These are phyloP conservation scores for Xylaria sp. DNA, from an alignment of 2,329 filamentous ascomycete genomes.

Conservation along the genomic window DNA sequence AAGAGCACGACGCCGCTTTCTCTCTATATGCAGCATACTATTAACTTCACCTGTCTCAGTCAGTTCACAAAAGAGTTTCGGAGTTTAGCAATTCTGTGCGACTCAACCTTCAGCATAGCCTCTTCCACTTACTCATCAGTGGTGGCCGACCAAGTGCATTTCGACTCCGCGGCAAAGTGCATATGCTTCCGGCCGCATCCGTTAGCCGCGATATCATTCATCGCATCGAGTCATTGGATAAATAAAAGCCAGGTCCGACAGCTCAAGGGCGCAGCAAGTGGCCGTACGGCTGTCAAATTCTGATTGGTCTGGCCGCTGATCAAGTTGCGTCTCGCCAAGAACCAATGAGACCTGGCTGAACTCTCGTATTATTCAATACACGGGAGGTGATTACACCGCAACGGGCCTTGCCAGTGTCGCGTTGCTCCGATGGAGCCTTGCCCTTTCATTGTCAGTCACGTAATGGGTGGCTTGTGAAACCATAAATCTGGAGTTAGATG, in stretches of 20 bases:
- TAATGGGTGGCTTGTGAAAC: constrained; percentile 6
- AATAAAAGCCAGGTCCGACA: not conserved
- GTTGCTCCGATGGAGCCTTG: not conserved
- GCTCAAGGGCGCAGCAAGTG: not conserved
- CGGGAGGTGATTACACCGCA: no score
- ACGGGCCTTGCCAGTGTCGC: constrained; percentile 10
- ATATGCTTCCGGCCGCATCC: not conserved
- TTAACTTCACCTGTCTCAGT: not conserved
- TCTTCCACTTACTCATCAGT: not conserved
- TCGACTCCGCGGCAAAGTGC: constrained; percentile 10
- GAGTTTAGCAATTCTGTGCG: constrained; percentile 6
- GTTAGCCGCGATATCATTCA: not conserved
- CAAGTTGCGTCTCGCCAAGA: constrained; percentile 7
- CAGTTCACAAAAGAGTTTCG: constrained; percentile 9
- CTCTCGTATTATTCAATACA: not conserved
- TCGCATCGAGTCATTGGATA: constrained; percentile 1
- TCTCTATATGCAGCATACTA: not conserved
- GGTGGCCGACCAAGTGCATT: not conserved
- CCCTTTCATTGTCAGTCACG: not conserved
- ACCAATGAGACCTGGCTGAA: constrained; percentile 10
- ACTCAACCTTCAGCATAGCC: constrained; percentile 1
- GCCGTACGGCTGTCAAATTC: not conserved
- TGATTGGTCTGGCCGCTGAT: constrained; percentile 8
- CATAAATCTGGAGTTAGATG: constrained; percentile 1
- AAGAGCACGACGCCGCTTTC: constrained; percentile 22